phyloP scores from a whole-genome alignment of 345 rosid genomes.

The Citrus sp. region DNA sequence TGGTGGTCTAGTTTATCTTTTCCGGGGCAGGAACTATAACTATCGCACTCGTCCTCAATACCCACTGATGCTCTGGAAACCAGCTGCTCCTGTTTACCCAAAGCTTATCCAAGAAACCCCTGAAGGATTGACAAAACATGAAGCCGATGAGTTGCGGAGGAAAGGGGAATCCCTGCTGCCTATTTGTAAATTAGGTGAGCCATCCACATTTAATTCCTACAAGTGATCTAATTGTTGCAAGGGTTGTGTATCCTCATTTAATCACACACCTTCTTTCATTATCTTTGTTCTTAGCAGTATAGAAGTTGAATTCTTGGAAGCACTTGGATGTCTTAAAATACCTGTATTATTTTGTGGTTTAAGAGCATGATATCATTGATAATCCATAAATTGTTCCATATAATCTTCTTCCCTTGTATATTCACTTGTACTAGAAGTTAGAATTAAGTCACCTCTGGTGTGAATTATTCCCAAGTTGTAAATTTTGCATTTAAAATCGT shows the following conservation, averaged over 20 bases:
- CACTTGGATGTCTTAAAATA: not conserved
- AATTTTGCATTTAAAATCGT: not conserved
- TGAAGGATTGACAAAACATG: constrained; percentile 70
- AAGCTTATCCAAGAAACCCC: constrained; percentile 92
- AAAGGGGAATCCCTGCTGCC: constrained; percentile 78
- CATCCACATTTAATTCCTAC: not conserved
- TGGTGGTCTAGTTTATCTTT: constrained; percentile 82
- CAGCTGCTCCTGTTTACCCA: constrained; percentile 95
- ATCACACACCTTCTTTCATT: not conserved
- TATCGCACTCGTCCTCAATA: constrained; percentile 72
- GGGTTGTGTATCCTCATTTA: not conserved
- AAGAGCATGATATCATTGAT: not conserved
- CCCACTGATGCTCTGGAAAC: constrained; percentile 95
- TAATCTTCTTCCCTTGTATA: not conserved
- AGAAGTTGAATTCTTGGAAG: not conserved
- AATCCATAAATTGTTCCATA: not conserved
- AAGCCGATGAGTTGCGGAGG: constrained; percentile 57
- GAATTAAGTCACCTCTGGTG: not conserved
- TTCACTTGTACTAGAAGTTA: not conserved
- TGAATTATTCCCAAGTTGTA: not conserved
- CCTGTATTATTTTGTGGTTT: not conserved
- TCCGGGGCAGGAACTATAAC: constrained; percentile 88
- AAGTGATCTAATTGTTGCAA: not conserved
- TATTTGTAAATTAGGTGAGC: constrained; percentile 77
- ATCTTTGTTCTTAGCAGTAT: not conserved